Evolutionary conservation across 2,329 filamentous ascomycete genomes (phyloP).

Genomic region (Colletotrichum ledebouriae): DNA sequence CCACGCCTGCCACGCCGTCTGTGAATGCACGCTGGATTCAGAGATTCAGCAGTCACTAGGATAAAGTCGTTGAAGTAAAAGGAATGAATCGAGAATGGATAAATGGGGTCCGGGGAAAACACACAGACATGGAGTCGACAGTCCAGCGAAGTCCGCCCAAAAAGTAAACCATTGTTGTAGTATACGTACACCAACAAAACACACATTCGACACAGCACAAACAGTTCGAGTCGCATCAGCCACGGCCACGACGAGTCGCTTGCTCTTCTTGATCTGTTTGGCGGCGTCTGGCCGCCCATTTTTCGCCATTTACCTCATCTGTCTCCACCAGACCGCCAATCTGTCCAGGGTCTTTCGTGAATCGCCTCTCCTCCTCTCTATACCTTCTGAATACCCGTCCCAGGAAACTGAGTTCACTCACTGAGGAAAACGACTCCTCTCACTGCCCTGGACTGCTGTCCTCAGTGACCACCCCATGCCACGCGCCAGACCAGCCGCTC

Average conservation of each 20-base stretch:
- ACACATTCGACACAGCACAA: background rate
- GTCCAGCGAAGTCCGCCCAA: too few relatives aligned
- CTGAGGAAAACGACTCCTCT: conserved; percentile 1
- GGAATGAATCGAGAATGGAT: background rate
- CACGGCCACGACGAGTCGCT: background rate
- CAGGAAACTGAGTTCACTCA: too few relatives aligned
- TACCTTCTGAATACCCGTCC: background rate
- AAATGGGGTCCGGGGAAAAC: background rate
- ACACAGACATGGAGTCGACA: background rate
- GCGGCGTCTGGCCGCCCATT: conserved; percentile 8
- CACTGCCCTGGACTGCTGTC: too few relatives aligned
- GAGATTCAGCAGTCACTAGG: too few relatives aligned
- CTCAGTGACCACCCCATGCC: conserved; percentile 19
- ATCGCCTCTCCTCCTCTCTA: background rate
- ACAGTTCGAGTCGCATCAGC: conserved; percentile 13
- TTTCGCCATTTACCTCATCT: conserved; percentile 42
- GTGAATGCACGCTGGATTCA: too few relatives aligned
- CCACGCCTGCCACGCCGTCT: background rate
- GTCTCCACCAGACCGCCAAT: conserved; percentile 39
- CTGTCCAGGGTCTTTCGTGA: conserved; percentile 24
- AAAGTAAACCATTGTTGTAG: too few relatives aligned
- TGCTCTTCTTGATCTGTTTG: conserved; percentile 27
- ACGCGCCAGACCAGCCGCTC: conserved; percentile 6
- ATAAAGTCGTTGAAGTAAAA: background rate
- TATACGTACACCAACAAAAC: conserved; percentile 3